Evolutionary conservation across 768 basidiomycete genomes (phyloP), one percentile per base, ranked within the genome.

Genomic region (Thelephora aurantiotincta): DNA sequence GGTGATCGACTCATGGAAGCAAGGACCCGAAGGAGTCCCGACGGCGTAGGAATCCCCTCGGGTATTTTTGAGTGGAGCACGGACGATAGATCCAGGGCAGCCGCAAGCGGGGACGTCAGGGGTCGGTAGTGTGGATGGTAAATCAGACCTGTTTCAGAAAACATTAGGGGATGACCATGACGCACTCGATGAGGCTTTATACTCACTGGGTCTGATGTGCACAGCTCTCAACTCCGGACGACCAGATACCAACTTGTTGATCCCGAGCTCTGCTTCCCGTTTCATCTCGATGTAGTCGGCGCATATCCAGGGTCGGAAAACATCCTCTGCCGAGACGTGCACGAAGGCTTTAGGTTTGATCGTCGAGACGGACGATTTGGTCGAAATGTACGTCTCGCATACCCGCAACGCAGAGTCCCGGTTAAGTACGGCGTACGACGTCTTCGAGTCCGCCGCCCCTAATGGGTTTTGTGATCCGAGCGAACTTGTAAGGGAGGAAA

Each of bases 101-200:
- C 81, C 1, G 94, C 92, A 46, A 86, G 71, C 45, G 89, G 83
- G 36, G 89, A 83, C 9, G 84, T 83, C 43, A 93, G 58, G n/a
- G 96, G 96, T 37, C 92, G 80, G 54, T 82, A 70, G 63, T 96
- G 91, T 7, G 94, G 85, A 60, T 98, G 94, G 65, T 98, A 98
- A 55, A 99, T 90, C 46, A 99, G 70, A 53, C 93, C 96, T 91
- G 60, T 45, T 42, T 37, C 42, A 49, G 34, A 26, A n/a, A 48
- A 33, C 30, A 37, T 35, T 22, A 45, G 30, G 43, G 13, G 33
- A 6, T 41, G 33, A 6, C 35, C 35, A 35, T 36, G 47, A 43
- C 20, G 33, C 42, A 3, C 26, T 11, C 16, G 20, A 36, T 30
- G 16, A 14, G 7, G 33, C 20, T 18, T 44, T 19, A 33, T 16